A percentile compares a stretch with the other conserved stretches of the same genome.
Evolutionary conservation across 768 basidiomycete species (phyloP).

Genomic region (Nidularia sp.): DNA sequence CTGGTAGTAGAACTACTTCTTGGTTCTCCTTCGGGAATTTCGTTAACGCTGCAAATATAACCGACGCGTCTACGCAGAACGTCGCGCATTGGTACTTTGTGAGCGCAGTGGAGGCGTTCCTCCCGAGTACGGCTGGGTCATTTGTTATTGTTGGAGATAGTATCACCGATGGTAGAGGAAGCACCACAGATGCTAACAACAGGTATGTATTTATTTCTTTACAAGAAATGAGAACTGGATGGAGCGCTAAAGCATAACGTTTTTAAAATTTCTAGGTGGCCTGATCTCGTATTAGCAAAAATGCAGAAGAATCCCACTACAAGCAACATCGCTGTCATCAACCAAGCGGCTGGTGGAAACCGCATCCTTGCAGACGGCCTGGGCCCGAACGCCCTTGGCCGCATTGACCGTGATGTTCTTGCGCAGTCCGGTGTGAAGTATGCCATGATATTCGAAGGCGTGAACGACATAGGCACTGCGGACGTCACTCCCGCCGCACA

Average conservation of each 20-base stretch:
- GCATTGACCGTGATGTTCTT: conserved; percentile 49
- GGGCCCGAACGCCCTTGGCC: conserved; percentile 41
- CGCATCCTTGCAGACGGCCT: conserved; percentile 45
- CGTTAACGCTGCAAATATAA: conserved; percentile 28
- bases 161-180: conserved; percentile 49
- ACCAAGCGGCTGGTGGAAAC: conserved; percentile 53
- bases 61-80: conserved; percentile 21
- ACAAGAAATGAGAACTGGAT: background rate
- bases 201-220: conserved; percentile 18
- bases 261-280: conserved; percentile 27
- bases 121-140: conserved; percentile 18
- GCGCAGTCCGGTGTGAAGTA: conserved; percentile 40
- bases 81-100: conserved; percentile 29
- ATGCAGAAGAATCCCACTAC: conserved; percentile 30
- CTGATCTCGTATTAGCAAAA: conserved; percentile 39
- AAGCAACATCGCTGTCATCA: conserved; percentile 33
- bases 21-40: conserved; percentile 36
- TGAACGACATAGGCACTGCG: conserved; percentile 48
- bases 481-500: conserved; percentile 27
- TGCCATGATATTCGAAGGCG: conserved; percentile 49
- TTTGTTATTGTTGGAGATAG: conserved; percentile 48
- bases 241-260: background rate
- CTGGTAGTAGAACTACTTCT: conserved; percentile 44
- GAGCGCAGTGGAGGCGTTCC: conserved; percentile 39
- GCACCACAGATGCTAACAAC: conserved; percentile 39